Percentiles rank a stretch among this genome's conserved stretches.
phyloP scores from a whole-genome alignment of 805 yeast genomes.

The Pachysolen tannophilus region DNA sequence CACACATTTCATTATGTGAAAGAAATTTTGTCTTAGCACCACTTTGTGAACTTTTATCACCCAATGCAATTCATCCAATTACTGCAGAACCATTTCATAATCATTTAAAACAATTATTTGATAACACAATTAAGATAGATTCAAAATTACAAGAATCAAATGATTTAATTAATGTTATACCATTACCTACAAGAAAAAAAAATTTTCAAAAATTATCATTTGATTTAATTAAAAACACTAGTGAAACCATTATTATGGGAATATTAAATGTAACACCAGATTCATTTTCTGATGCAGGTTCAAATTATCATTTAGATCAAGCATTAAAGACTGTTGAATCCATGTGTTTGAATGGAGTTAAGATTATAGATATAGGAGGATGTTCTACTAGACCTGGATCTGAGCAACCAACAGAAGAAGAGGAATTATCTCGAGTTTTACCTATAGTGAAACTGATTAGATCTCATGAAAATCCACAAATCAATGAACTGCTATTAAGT shows the following conservation, averaged over 20 bases:
- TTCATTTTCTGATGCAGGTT: slow-evolving; percentile 90
- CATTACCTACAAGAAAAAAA: slow-evolving; percentile 24
- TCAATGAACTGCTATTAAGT: slow-evolving; percentile 49
- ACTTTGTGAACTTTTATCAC: slow-evolving; percentile 68
- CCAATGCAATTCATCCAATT: slow-evolving; percentile 68
- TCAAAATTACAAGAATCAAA: slow-evolving; percentile 39
- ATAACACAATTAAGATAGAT: slow-evolving; percentile 18
- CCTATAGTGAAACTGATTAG: slow-evolving; percentile 64
- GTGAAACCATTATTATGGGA: slow-evolving; percentile 73
- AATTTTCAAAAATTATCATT: slow-evolving; percentile 26
- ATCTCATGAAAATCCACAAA: slow-evolving; percentile 22
- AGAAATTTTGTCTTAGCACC: slow-evolving; percentile 89
- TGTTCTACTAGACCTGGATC: slow-evolving; percentile 90
- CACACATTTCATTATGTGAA: slow-evolving; percentile 84
- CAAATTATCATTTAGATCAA: slow-evolving; percentile 26
- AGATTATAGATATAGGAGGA: slow-evolving; percentile 88
- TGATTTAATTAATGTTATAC: slow-evolving; percentile 41
- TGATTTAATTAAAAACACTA: slow-evolving; percentile 34
- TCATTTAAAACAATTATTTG: slow-evolving; percentile 49
- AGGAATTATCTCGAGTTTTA: slow-evolving; percentile 62
- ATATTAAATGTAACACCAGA: slow-evolving; percentile 89
- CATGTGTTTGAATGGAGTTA: slow-evolving; percentile 55
- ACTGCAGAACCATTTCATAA: slow-evolving; percentile 73
- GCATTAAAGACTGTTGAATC: slow-evolving; percentile 37
- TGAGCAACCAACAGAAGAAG: slow-evolving; percentile 47